Evolutionary conservation across 345 rosid genomes (phyloP).

Genomic region (Durio zibethinus): DNA sequence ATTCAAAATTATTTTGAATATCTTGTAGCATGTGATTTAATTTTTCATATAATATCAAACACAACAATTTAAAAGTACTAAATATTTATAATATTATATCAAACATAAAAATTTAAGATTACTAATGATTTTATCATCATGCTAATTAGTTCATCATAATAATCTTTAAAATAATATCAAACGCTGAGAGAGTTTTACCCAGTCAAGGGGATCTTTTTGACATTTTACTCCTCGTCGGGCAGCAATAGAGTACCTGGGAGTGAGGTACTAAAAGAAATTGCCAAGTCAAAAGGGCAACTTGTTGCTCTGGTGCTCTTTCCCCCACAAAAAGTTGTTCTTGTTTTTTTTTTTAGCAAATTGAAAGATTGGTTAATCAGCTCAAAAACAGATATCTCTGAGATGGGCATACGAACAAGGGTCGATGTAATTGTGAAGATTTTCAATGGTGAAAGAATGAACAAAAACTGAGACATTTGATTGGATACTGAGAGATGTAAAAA

Average conservation of each 20-base stretch:
- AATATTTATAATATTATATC: too few relatives aligned
- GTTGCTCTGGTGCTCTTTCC: constrained; percentile 55
- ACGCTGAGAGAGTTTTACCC: neutral
- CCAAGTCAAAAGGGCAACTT: constrained; percentile 53
- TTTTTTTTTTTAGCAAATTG: too few relatives aligned
- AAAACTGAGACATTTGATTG: neutral
- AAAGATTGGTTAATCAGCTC: neutral
- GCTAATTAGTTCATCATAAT: too few relatives aligned
- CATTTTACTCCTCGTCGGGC: constrained; percentile 65
- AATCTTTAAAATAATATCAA: too few relatives aligned
- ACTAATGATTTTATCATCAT: too few relatives aligned
- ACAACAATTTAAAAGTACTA: too few relatives aligned
- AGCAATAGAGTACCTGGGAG: constrained; percentile 55
- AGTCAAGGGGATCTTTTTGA: constrained; percentile 15
- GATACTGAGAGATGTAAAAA: neutral
- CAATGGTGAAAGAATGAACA: constrained; percentile 5
- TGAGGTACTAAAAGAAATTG: constrained; percentile 57
- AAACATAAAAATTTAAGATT: too few relatives aligned
- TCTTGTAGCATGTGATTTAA: too few relatives aligned
- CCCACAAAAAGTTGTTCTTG: neutral
- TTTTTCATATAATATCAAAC: too few relatives aligned
- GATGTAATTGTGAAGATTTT: neutral
- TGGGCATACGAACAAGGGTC: neutral
- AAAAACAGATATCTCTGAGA: neutral
- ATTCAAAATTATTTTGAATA: too few relatives aligned